phyloP scores from a whole-genome alignment of 257 asterid genomes.

The Perilla frutescens region DNA sequence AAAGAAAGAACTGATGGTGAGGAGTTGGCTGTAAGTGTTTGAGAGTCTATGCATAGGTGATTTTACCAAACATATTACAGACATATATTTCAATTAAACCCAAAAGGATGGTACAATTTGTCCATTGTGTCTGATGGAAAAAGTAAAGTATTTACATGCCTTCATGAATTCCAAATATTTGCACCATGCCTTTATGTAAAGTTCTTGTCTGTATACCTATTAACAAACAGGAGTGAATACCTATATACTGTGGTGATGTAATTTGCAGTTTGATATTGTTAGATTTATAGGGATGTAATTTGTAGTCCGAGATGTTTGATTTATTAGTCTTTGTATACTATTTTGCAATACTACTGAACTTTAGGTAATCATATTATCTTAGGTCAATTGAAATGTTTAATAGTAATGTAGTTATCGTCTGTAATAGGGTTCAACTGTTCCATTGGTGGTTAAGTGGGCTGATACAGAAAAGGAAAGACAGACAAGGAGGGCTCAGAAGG shows the following conservation, averaged over 20 bases:
- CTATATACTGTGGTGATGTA: neutral
- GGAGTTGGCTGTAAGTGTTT: slow-evolving; percentile 13
- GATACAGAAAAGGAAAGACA: slow-evolving; percentile 98
- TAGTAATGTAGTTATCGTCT: slow-evolving; percentile 30
- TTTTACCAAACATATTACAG: neutral
- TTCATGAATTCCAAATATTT: slow-evolving; percentile 3
- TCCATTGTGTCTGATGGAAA: neutral
- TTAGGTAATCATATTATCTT: neutral
- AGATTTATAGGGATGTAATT: neutral
- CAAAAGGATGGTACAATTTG: neutral
- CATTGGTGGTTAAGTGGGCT: slow-evolving; percentile 99
- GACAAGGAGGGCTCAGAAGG: slow-evolving; percentile 90
- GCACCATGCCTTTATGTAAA: neutral
- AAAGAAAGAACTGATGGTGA: neutral
- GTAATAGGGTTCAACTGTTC: slow-evolving; percentile 84
- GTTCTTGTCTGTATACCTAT: neutral
- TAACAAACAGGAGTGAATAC: too few relatives aligned
- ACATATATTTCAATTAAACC: neutral
- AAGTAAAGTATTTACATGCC: neutral
- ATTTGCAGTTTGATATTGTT: neutral
- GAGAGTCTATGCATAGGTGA: neutral
- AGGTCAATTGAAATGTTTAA: slow-evolving; percentile 18
- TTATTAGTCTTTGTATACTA: neutral
- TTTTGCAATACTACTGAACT: neutral
- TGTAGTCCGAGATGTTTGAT: neutral